Conservation (phyloP, 192 early-diverging fungal species). For the Entomortierella beljakovae region DNA sequence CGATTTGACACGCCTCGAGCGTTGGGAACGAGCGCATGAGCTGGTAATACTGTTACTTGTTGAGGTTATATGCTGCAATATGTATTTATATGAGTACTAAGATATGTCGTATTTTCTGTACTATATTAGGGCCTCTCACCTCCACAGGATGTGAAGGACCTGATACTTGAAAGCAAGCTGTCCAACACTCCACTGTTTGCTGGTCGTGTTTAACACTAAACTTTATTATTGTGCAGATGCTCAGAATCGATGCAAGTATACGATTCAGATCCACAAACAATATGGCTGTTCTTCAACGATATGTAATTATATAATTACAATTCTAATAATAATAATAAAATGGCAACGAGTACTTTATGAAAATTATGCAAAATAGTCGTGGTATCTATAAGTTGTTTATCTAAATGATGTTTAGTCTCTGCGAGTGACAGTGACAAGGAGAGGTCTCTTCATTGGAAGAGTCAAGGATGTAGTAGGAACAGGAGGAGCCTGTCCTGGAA, state of each 20-base stretch:
- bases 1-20: conserved; percentile 41
- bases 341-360: background rate
- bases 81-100: background rate
- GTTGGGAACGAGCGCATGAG: conserved; percentile 34
- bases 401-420: conserved; percentile 1
- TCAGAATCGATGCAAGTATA: background rate
- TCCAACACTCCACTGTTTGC: conserved; percentile 16
- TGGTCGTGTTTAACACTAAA: conserved; percentile 25
- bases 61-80: background rate
- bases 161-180: background rate
- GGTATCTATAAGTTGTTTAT: background rate
- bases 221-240: background rate
- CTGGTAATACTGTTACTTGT: conserved; percentile 22
- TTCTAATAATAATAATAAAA: too few species aligned
- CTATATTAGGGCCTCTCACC: conserved; percentile 25
- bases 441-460: conserved; percentile 54
- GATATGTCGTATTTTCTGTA: background rate
- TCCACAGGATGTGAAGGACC: conserved; percentile 30
- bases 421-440: conserved; percentile 45
- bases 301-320: background rate
- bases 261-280: too few species aligned
- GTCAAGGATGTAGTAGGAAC: conserved; percentile 40
- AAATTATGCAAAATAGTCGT: background rate
- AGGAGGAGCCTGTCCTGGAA: conserved; percentile 37
- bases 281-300: background rate